phyloP scores from a whole-genome alignment of 169 alveolate genomes.

The Plasmodium cynomolgi region DNA sequence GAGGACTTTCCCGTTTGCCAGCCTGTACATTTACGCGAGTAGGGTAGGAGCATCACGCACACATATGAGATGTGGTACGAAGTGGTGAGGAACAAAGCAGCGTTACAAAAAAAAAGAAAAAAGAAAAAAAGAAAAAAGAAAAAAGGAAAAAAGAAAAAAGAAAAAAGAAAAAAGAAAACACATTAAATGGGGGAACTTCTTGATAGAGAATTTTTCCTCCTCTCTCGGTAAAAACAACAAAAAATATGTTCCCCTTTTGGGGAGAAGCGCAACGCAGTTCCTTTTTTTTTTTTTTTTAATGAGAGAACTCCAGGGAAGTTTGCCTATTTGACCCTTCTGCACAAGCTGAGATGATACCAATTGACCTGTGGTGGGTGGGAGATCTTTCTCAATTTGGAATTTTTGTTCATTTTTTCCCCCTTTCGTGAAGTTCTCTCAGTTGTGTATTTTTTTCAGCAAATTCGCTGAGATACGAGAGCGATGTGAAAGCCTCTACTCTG shows the following conservation, averaged over 20 bases:
- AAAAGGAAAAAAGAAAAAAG: too few relatives aligned
- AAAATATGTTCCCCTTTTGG: background rate
- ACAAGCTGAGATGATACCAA: background rate
- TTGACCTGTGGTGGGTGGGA: background rate
- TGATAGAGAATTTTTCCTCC: background rate
- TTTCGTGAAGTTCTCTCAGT: background rate
- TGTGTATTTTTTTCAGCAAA: background rate
- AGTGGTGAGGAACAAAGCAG: background rate
- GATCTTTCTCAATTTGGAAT: background rate
- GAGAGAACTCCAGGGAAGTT: background rate
- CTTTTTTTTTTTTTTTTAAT: background rate
- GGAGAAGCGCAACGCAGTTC: background rate
- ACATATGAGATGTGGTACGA: background rate
- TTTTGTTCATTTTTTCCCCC: background rate
- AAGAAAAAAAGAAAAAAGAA: background rate
- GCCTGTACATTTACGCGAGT: conserved; percentile 5
- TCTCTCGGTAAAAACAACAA: background rate
- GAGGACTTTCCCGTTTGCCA: background rate
- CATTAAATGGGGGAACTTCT: background rate
- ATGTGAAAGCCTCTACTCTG: background rate
- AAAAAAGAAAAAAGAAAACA: background rate
- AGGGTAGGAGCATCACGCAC: background rate
- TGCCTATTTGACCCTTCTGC: background rate
- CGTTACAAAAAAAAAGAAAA: background rate
- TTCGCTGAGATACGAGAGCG: background rate